Evolutionary conservation across 306 rosid genomes (phyloP), one percentile per base, ranked within the genome.

Genomic region (Vigna angularis): DNA sequence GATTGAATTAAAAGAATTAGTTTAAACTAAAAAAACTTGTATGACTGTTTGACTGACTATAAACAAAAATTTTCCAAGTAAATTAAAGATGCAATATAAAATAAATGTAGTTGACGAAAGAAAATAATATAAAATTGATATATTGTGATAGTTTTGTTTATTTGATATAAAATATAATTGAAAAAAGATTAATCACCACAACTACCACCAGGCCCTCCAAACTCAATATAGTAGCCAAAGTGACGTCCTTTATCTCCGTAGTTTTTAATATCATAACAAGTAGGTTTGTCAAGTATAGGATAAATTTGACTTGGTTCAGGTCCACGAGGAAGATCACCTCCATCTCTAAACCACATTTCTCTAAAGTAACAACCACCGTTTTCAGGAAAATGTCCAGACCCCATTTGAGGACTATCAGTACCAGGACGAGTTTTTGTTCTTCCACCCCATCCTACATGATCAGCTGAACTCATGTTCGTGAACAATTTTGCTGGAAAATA

Each of bases 371-470:
- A 22, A 36, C 62, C 32, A 53, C 66, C 20, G 4, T 65, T 32
- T 5, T 34, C 1, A 0, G 55, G 63, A 16, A 65, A 10, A 5
- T 3, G 4, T 28, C 79, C 83, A 0, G 78, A 40, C 3, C 83
- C 79, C 79, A 72, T 72, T 52, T 5, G 40, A 52, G 83, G 74
- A 52, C 40, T 52, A 3, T 26, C 2, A 26, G 1, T 7, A 26
- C 28, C 50, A 1, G 1, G 0, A 49, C 30, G 3, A 36, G 73
- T 51, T 4, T 1, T 17, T 79, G 69, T 72, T 18, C 6, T 26
- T 1, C 79, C 83, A 26, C 83, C 83, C 67, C 67, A 72, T 12
- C 83, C 83, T 3, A 72, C 68, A 12, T 7, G 1, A 24, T 40
- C 3, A 0, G 68, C 62, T 7, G 16, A 0, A 6, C 0, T 0